phyloP scores from a whole-genome alignment of 495 filamentous ascomycete species.

The Tuber aestivum region DNA sequence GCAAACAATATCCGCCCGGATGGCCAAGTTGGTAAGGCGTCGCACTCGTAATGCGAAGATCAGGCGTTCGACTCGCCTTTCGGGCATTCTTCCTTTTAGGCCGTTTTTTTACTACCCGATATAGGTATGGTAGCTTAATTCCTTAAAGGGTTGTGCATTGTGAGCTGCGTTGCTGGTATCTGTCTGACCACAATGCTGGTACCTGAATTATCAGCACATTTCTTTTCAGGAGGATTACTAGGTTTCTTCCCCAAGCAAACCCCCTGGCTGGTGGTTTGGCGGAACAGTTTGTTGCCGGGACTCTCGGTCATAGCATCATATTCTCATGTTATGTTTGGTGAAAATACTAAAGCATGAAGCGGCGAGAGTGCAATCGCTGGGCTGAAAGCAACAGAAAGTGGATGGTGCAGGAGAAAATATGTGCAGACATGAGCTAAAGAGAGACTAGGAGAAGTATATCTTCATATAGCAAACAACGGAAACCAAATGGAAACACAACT shows the following conservation, averaged over 20 bases:
- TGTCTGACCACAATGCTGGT: background rate
- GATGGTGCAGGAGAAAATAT: too few species aligned
- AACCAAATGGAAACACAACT: too few species aligned
- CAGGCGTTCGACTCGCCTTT: conserved; percentile 35
- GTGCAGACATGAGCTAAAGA: too few species aligned
- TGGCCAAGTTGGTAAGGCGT: conserved; percentile 36
- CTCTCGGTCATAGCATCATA: too few species aligned
- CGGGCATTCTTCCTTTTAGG: conserved; percentile 22
- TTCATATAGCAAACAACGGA: too few species aligned
- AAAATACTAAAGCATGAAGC: too few species aligned
- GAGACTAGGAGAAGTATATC: too few species aligned
- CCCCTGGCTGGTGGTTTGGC: background rate
- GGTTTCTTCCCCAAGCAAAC: too few species aligned
- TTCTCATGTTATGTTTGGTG: background rate
- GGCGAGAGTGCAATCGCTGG: too few species aligned
- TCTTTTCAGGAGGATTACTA: background rate
- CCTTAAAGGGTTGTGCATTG: background rate
- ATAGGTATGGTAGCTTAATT: background rate
- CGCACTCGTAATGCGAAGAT: conserved; percentile 36
- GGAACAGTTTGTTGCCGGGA: background rate
- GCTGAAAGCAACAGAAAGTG: too few species aligned
- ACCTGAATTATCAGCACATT: background rate
- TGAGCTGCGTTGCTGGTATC: background rate
- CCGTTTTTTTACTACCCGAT: background rate
- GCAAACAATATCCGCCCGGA: conserved; percentile 14